phyloP scores from a whole-genome alignment of 345 rosid genomes.

The Erodium maritimum region DNA sequence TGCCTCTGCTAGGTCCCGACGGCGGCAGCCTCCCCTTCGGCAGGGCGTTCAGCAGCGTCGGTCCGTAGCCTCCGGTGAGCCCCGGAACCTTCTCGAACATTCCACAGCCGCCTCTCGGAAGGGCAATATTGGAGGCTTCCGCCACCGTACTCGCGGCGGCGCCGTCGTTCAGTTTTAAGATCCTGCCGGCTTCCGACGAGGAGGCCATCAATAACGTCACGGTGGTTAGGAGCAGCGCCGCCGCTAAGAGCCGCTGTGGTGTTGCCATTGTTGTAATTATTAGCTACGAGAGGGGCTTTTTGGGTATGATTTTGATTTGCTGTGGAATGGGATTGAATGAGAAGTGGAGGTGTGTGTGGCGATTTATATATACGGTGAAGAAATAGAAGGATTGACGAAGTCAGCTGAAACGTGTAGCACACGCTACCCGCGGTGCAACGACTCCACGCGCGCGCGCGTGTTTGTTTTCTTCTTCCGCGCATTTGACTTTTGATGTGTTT shows the following conservation, averaged over 20 bases:
- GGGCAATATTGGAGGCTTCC: too few species aligned
- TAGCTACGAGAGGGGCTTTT: not conserved
- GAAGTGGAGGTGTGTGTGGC: too few species aligned
- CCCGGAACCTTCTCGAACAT: not conserved
- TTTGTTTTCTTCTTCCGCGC: too few species aligned
- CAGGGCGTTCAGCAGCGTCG: slow-evolving; percentile 37
- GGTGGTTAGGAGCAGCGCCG: not conserved
- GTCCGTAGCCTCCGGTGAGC: slow-evolving; percentile 15
- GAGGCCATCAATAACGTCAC: not conserved
- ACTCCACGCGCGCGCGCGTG: too few species aligned
- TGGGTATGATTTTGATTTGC: not conserved
- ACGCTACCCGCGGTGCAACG: too few species aligned
- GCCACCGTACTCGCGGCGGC: not conserved
- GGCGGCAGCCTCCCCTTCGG: slow-evolving; percentile 41
- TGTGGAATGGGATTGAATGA: too few species aligned
- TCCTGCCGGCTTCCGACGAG: not conserved
- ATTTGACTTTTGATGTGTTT: too few species aligned
- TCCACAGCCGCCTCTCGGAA: too few species aligned
- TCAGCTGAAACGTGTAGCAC: too few species aligned
- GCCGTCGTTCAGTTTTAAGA: not conserved
- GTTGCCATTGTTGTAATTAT: not conserved
- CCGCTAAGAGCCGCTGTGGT: not conserved
- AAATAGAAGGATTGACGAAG: too few species aligned
- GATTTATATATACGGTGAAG: too few species aligned
- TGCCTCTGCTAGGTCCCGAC: slow-evolving; percentile 46